Base-by-base conservation (phyloP, 1,284 basidiomycete genomes). In the Apiotrichum gamsii region DNA sequence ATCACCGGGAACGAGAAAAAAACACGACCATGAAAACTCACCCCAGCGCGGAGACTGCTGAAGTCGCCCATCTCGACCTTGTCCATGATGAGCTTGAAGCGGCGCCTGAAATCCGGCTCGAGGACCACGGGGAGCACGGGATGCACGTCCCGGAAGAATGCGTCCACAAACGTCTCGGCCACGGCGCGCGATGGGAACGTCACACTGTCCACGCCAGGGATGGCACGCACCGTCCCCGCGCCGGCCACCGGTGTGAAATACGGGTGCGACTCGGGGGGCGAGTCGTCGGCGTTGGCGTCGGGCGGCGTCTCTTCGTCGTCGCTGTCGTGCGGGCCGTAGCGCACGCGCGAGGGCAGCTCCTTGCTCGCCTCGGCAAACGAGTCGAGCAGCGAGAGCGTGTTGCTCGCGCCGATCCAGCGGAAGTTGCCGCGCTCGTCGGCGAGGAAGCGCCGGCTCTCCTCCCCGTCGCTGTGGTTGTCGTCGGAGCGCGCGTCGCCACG, bases 341-440 rank as follows among this genome's bases (percentile, higher is more conserved):
- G 39, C 18, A 51, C 51, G 39, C 47, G 51, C 8, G 33, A 43
- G 14, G 51, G 47, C 13, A 46, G 49, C 20, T 46, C 44, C 35
- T 41, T 36, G 18, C 30, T 39, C 36, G 33, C 42, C 30, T 45
- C 39, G 11, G 45, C 82, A 74, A 91, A 90, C 5, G 85, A 87
- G 65, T 90, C 87, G 45, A 91, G 87, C 56, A 91, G 78, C 9
- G 87, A 87, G 81, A 91, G 85, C 10, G 88, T 89, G 21, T 87
- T 90, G 9, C 87, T 90, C 39, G 87, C 84, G 28, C 88, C 88
- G 59, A 91, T 90, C 88, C 88, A 91, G 52, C 88, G 82, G 75
- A 86, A 82, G 69, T 90, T 87, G 19, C 88, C 88, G 58, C 89
- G 83, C 67, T 90, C 88, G 61, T 91, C 51, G 9, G 47, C 43